These are phyloP conservation scores for Capsicum rhomboideum DNA, from an alignment of 257 asterid species.

Conservation along the genomic window DNA sequence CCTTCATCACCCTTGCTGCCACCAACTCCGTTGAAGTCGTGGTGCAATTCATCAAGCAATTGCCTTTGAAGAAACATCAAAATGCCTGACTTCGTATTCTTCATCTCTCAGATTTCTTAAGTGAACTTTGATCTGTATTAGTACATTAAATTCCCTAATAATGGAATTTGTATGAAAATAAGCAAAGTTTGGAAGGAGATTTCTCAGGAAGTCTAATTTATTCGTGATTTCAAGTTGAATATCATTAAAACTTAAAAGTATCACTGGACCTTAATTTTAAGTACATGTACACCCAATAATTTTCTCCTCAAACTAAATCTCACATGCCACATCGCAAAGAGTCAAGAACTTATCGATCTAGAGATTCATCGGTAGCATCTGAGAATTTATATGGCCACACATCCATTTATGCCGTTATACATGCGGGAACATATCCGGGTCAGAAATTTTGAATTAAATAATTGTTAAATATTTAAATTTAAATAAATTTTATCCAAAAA, in stretches of 20 bases:
- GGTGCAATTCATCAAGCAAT: constrained; percentile 31
- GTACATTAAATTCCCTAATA: not conserved
- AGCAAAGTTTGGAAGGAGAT: not conserved
- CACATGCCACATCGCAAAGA: no score
- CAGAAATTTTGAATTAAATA: no score
- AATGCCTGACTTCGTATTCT: constrained; percentile 44
- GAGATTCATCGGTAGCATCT: no score
- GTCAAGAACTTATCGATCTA: no score
- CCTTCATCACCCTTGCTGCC: constrained; percentile 34
- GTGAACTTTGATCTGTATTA: not conserved
- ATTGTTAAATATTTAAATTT: no score
- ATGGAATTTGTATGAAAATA: not conserved
- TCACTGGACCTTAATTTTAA: no score
- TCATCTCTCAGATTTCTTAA: not conserved
- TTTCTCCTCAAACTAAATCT: no score
- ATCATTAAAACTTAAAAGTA: no score
- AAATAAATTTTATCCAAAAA: no score
- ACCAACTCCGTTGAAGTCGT: constrained; percentile 33
- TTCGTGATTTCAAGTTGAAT: not conserved
- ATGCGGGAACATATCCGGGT: no score
- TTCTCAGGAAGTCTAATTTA: not conserved
- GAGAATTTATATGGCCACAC: no score
- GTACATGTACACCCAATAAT: not conserved
- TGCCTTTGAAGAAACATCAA: constrained; percentile 5
- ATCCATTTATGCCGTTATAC: no score